A percentile compares a stretch with the other conserved stretches of the same genome.
phyloP scores from a whole-genome alignment of 345 rosid genomes.

The Kandelia obovata region DNA sequence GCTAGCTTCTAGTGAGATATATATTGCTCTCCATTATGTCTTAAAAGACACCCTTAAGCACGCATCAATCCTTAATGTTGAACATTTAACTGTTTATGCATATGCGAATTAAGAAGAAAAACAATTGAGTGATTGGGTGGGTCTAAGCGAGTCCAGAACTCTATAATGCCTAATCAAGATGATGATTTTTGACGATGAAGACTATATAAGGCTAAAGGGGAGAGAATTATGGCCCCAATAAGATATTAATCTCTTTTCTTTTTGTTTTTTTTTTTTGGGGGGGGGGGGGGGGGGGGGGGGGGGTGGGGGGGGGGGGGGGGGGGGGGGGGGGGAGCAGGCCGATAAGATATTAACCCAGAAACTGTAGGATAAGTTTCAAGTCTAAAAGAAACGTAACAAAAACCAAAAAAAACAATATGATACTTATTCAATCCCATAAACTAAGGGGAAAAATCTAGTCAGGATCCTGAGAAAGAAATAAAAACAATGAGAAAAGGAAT shows the following conservation, averaged over 20 bases:
- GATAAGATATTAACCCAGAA: not conserved
- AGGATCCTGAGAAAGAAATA: constrained; percentile 12
- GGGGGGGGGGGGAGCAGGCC: too few species aligned
- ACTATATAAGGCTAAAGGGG: constrained; percentile 8
- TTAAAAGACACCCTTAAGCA: too few species aligned
- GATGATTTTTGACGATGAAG: constrained; percentile 28
- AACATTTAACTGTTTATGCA: too few species aligned
- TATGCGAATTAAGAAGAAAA: too few species aligned
- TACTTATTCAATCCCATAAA: constrained; percentile 13
- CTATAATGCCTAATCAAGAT: constrained; percentile 6
- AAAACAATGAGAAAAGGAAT: constrained; percentile 17
- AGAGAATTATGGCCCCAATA: not conserved
- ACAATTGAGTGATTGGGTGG: constrained; percentile 19
- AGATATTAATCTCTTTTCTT: too few species aligned
- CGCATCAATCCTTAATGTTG: too few species aligned
- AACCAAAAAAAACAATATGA: not conserved
- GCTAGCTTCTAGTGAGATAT: too few species aligned
- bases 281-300: too few species aligned
- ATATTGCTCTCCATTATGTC: too few species aligned
- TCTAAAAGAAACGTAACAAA: not conserved
- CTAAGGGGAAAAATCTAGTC: constrained; percentile 21
- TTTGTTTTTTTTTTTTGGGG: too few species aligned
- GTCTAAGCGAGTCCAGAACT: constrained; percentile 19
- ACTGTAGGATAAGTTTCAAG: constrained; percentile 18
- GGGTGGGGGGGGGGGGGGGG: too few species aligned